Evolutionary conservation across 2,329 filamentous ascomycete species (phyloP).

Genomic region (Decorospora gaudefroyi): DNA sequence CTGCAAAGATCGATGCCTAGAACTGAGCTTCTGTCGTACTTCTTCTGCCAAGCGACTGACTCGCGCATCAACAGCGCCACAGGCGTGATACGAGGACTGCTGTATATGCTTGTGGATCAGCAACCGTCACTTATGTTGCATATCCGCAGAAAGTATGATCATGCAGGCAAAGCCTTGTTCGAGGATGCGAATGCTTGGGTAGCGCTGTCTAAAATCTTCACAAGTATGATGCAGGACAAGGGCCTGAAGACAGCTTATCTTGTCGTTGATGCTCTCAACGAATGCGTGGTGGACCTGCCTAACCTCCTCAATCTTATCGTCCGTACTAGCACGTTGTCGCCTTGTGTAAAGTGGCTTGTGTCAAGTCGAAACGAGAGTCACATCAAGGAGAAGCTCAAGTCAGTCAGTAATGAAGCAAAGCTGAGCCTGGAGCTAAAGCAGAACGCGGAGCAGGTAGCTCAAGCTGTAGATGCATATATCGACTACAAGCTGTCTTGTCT

Average conservation of each 20-base stretch:
- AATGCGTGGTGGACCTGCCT: conserved; percentile 39
- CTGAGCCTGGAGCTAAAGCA: conserved; percentile 41
- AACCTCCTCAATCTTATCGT: background rate
- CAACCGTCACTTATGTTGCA: too few species aligned
- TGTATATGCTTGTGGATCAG: too few species aligned
- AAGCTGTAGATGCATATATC: conserved; percentile 49
- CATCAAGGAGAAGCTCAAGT: conserved; percentile 44
- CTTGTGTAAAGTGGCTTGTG: conserved; percentile 1
- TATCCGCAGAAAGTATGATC: too few species aligned
- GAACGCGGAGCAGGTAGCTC: conserved; percentile 40
- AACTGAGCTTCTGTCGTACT: too few species aligned
- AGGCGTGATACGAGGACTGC: too few species aligned
- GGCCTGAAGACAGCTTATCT: conserved; percentile 37
- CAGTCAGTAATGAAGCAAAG: conserved; percentile 18
- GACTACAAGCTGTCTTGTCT: conserved; percentile 19
- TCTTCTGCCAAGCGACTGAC: too few species aligned
- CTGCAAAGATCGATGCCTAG: too few species aligned
- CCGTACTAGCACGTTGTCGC: background rate
- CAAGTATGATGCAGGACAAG: background rate
- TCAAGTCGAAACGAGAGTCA: conserved; percentile 52
- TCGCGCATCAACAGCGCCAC: too few species aligned
- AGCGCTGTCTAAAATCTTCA: background rate
- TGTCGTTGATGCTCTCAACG: conserved; percentile 56
- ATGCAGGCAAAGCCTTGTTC: background rate
- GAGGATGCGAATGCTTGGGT: background rate